Conservation (phyloP, 176 grass and related monocot genomes). For the Phragmites australis region DNA sequence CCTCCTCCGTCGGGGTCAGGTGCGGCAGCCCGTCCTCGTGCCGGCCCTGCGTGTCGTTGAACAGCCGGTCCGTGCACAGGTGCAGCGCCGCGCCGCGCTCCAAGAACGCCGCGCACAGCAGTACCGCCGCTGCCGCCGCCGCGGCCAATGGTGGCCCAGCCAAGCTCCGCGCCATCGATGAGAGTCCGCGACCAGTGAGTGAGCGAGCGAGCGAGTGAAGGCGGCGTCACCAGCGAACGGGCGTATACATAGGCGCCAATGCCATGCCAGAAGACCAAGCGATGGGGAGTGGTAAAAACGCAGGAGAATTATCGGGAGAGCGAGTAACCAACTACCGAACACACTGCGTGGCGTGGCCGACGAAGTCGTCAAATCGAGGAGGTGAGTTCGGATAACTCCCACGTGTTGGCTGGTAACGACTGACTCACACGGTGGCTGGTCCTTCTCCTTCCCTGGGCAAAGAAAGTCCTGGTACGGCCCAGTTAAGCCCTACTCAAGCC, state of each 20-base stretch:
- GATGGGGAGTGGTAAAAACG: neutral
- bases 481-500: too few species aligned
- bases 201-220: neutral
- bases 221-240: neutral
- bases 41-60: conserved; percentile 27
- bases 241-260: neutral
- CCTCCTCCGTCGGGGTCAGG: conserved; percentile 60
- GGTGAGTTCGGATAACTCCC: neutral
- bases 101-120: conserved; percentile 1
- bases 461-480: too few species aligned
- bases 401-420: too few species aligned
- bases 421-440: too few species aligned
- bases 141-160: neutral
- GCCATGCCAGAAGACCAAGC: neutral
- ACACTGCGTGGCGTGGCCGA: too few species aligned
- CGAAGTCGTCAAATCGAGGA: neutral
- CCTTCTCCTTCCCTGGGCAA: too few species aligned
- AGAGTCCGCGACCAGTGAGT: neutral
- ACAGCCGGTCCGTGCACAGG: conserved; percentile 49
- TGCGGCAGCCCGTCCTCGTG: conserved; percentile 52
- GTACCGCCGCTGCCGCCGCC: neutral
- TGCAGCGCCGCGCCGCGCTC: conserved; percentile 32
- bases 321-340: too few species aligned
- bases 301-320: too few species aligned
- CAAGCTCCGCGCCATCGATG: conserved; percentile 21